Evolutionary conservation across 805 yeast genomes (phyloP).

Genomic region (Metschnikowia proteae): DNA sequence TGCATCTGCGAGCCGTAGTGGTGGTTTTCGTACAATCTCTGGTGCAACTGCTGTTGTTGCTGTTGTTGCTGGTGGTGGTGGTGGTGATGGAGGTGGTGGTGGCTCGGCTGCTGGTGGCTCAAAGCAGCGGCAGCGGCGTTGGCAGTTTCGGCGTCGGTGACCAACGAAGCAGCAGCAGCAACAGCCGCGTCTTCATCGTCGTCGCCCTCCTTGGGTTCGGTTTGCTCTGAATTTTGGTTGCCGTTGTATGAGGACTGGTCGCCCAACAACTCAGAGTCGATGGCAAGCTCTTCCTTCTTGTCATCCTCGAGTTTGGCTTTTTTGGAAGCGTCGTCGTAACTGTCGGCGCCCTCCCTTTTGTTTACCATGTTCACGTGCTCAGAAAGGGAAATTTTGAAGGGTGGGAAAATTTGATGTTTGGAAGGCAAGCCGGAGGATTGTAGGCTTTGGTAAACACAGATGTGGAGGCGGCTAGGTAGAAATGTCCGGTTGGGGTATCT

Average conservation of each 20-base stretch:
- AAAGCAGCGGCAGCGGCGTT: conserved; percentile 22
- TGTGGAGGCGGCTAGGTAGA: neutral
- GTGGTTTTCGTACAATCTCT: conserved; percentile 18
- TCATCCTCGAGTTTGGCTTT: conserved; percentile 14
- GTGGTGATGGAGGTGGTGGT: conserved; percentile 20
- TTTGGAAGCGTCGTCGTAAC: conserved; percentile 15
- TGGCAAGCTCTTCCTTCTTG: conserved; percentile 27
- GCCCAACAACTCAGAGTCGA: conserved; percentile 42
- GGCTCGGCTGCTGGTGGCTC: conserved; percentile 23
- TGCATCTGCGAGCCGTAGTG: conserved; percentile 18
- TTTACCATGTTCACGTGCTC: conserved; percentile 14
- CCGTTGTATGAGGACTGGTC: conserved; percentile 34
- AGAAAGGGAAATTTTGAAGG: neutral
- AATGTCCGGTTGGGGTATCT: neutral
- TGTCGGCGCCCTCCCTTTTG: conserved; percentile 16
- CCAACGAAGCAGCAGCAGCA: conserved; percentile 29
- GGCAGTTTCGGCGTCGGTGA: conserved; percentile 24
- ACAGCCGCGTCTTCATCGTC: conserved; percentile 25
- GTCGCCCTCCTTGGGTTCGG: conserved; percentile 9
- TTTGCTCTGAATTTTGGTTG: conserved; percentile 10
- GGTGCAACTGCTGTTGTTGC: conserved; percentile 20
- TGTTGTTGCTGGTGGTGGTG: conserved; percentile 19
- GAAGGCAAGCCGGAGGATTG: neutral
- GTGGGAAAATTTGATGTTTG: neutral
- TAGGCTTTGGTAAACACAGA: neutral